Evolutionary conservation across 495 filamentous ascomycete species (phyloP).

Genomic region (Penicillium egyptiacum): DNA sequence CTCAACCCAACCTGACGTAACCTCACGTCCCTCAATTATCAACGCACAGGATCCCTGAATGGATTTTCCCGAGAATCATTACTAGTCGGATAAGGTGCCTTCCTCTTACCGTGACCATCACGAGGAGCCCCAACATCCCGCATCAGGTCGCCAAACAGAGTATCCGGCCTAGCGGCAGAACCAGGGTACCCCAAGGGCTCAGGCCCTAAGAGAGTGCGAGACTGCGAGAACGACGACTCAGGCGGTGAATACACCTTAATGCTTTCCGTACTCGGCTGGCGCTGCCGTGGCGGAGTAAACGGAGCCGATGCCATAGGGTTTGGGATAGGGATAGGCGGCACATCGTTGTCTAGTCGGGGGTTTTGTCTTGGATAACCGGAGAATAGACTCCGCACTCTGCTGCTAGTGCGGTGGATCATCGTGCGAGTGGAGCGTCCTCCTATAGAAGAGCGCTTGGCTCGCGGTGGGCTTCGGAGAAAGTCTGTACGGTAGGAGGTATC

Average conservation of each 20-base stretch:
- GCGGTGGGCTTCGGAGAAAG: conserved; percentile 43
- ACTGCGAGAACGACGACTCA: conserved; percentile 36
- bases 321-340: conserved; percentile 20
- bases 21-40: background rate
- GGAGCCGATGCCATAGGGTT: conserved; percentile 20
- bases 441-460: conserved; percentile 26
- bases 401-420: conserved; percentile 37
- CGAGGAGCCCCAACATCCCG: conserved; percentile 51
- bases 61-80: conserved; percentile 10
- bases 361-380: conserved; percentile 13
- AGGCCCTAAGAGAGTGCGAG: conserved; percentile 30
- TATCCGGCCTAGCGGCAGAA: conserved; percentile 43
- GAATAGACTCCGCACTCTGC: conserved; percentile 42
- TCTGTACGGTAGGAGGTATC: conserved; percentile 56
- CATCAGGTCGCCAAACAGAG: conserved; percentile 68
- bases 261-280: conserved; percentile 61
- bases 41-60: conserved; percentile 6
- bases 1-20: background rate
- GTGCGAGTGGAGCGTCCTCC: conserved; percentile 36
- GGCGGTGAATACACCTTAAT: conserved; percentile 72
- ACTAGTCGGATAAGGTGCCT: conserved; percentile 35
- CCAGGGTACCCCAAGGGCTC: conserved; percentile 35
- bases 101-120: conserved; percentile 34
- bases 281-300: conserved; percentile 37
- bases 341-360: conserved; percentile 19